Conservation (phyloP, 176 grass and related monocot genomes). For the Hordeum marinum region DNA sequence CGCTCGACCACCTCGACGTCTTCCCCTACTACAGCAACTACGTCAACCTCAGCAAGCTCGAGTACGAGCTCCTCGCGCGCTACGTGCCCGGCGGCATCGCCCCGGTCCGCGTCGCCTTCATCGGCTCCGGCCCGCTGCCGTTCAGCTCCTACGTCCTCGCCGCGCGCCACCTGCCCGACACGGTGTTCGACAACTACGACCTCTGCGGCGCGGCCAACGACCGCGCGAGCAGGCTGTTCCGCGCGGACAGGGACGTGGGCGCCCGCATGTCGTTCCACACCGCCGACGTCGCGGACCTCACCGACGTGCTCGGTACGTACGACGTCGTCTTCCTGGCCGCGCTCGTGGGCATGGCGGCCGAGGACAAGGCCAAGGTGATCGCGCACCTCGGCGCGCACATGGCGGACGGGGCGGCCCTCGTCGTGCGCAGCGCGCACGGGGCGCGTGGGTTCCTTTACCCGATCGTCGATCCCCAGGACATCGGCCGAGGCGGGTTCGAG, state of each 20-base stretch:
- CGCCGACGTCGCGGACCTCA: neutral
- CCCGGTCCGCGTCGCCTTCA: neutral
- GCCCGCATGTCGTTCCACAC: neutral
- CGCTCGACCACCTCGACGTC: slow-evolving; percentile 45
- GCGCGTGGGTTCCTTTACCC: neutral
- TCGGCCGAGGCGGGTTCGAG: neutral
- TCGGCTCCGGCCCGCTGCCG: neutral
- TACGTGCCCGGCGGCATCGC: slow-evolving; percentile 4
- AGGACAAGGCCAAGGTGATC: slow-evolving; percentile 7
- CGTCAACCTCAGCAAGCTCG: neutral
- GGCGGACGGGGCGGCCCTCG: slow-evolving; percentile 1
- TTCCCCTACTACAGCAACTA: slow-evolving; percentile 6
- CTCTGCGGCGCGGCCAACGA: neutral
- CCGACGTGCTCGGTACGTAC: neutral
- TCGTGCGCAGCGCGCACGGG: neutral
- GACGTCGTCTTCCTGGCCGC: slow-evolving; percentile 3
- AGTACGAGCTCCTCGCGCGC: neutral
- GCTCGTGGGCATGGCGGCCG: neutral
- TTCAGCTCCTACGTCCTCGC: neutral
- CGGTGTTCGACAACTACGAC: neutral
- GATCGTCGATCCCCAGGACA: neutral
- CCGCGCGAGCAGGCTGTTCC: neutral
- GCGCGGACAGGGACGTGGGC: neutral
- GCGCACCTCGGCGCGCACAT: neutral
- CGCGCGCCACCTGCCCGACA: neutral